Conservation (phyloP, 2,329 filamentous ascomycete genomes). For the Penicillium sp. region DNA sequence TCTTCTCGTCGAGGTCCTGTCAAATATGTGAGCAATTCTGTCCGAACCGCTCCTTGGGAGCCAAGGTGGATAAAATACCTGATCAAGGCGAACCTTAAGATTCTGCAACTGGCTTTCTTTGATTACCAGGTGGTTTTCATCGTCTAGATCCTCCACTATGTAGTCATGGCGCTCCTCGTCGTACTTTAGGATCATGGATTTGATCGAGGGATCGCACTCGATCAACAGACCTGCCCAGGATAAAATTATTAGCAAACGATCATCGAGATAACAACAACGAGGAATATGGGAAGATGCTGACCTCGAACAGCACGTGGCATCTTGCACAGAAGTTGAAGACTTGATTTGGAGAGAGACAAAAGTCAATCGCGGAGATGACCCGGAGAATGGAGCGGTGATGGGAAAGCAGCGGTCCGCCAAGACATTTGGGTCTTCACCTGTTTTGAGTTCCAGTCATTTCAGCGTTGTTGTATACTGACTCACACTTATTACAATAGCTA, state of each 20-base stretch:
- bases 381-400: background rate
- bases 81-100: slow-evolving; percentile 43
- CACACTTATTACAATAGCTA: background rate
- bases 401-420: background rate
- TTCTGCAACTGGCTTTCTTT: slow-evolving; percentile 48
- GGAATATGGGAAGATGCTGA: slow-evolving; percentile 10
- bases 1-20: slow-evolving; percentile 50
- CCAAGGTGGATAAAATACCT: slow-evolving; percentile 27
- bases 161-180: slow-evolving; percentile 49
- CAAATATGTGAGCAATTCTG: background rate
- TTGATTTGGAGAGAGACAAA: background rate
- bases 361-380: background rate
- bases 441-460: background rate
- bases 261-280: too few species aligned
- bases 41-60: background rate
- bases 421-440: slow-evolving; percentile 9
- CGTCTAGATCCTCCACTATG: slow-evolving; percentile 49
- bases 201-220: slow-evolving; percentile 51
- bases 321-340: slow-evolving; percentile 1
- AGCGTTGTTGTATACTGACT: background rate
- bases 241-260: background rate
- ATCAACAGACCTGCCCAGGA: slow-evolving; percentile 42
- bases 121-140: slow-evolving; percentile 47
- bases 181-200: slow-evolving; percentile 50
- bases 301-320: slow-evolving; percentile 47